phyloP scores from a whole-genome alignment of 1,284 basidiomycete species.

The Ganoderma boninense region DNA sequence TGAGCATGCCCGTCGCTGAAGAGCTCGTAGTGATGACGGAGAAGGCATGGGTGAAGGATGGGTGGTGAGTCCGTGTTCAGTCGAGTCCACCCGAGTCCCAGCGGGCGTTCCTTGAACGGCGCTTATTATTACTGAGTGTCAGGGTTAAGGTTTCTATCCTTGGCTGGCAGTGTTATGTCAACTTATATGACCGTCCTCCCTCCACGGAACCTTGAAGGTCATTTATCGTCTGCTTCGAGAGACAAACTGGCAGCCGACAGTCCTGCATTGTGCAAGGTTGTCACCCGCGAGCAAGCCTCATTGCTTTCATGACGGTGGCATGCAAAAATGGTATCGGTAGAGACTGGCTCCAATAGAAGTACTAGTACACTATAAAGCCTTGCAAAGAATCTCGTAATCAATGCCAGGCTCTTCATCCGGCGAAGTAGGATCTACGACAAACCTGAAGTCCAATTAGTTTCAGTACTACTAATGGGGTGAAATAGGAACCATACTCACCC shows the following conservation, averaged over 20 bases:
- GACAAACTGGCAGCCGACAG: no score
- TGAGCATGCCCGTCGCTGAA: slow-evolving; percentile 35
- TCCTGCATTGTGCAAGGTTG: no score
- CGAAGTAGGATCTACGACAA: slow-evolving; percentile 59
- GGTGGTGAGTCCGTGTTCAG: slow-evolving; percentile 19
- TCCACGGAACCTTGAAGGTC: neutral
- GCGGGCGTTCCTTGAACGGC: slow-evolving; percentile 5
- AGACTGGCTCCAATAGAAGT: neutral
- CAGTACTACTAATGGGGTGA: neutral
- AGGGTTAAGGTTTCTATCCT: slow-evolving; percentile 15
- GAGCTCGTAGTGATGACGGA: slow-evolving; percentile 42
- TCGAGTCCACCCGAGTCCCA: neutral
- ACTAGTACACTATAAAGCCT: slow-evolving; percentile 29
- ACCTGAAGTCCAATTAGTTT: slow-evolving; percentile 48
- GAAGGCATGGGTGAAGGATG: slow-evolving; percentile 43
- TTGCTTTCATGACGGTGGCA: no score
- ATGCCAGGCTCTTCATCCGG: slow-evolving; percentile 50
- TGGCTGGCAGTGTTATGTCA: neutral
- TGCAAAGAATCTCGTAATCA: slow-evolving; percentile 65
- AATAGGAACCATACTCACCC: slow-evolving; percentile 51
- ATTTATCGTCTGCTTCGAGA: neutral
- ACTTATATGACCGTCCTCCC: neutral
- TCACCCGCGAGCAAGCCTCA: no score
- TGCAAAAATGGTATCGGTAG: neutral
- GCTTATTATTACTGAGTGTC: neutral